phyloP scores from a whole-genome alignment of 768 basidiomycete genomes.

The Tylopilus cervinicoccineus region DNA sequence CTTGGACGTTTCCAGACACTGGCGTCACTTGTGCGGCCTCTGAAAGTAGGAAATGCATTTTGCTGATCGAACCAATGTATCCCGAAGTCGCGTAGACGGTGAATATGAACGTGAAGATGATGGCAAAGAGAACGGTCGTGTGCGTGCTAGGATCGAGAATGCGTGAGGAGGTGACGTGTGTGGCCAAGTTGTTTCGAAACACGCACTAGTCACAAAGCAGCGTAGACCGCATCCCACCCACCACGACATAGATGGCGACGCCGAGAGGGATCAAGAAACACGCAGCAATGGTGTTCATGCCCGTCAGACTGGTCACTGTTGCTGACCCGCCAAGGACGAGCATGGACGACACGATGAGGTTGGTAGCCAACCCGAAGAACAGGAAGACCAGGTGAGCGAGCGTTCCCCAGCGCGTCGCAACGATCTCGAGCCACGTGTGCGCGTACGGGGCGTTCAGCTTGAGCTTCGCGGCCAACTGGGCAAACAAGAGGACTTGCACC shows the following conservation, averaged over 20 bases:
- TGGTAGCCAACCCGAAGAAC: constrained; percentile 90
- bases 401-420: constrained; percentile 75
- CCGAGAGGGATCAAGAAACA: constrained; percentile 89
- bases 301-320: constrained; percentile 83
- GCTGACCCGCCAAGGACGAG: constrained; percentile 78
- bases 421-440: constrained; percentile 86
- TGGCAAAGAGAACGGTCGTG: constrained; percentile 80
- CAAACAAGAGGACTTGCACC: constrained; percentile 88
- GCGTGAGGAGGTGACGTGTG: background rate
- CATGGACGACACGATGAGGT: constrained; percentile 90
- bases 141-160: constrained; percentile 55
- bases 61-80: constrained; percentile 73
- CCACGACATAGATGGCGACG: constrained; percentile 84
- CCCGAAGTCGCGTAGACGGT: constrained; percentile 77
- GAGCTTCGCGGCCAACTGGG: constrained; percentile 85
- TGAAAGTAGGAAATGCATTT: constrained; percentile 80
- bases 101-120: constrained; percentile 75
- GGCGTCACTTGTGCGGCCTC: constrained; percentile 51
- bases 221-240: constrained; percentile 84
- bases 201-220: constrained; percentile 82
- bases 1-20: constrained; percentile 77
- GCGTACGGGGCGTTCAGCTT: constrained; percentile 88
- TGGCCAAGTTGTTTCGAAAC: background rate
- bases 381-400: constrained; percentile 80
- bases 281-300: constrained; percentile 86